A percentile compares a stretch with the other conserved stretches of the same genome.
Conservation (phyloP, 2,329 filamentous ascomycete species). For the Uncinocarpus reesii region DNA sequence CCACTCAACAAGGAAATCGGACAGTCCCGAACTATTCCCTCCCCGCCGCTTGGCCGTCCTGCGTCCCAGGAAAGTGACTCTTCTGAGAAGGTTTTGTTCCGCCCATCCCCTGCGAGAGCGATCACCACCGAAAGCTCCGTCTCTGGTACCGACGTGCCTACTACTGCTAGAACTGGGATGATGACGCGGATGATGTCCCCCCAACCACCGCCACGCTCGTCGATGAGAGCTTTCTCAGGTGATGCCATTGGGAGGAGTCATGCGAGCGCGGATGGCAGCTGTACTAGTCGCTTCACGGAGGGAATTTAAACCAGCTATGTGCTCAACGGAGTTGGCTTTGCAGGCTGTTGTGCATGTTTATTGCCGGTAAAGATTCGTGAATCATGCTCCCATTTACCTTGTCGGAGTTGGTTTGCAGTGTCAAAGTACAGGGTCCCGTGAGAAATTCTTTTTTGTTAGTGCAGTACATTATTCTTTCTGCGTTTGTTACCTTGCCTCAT, state of each 20-base stretch:
- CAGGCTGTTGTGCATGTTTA: neutral
- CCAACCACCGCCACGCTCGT: slow-evolving; percentile 22
- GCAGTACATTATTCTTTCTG: neutral
- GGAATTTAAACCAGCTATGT: slow-evolving; percentile 17
- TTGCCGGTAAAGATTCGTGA: neutral
- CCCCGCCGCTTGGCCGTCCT: slow-evolving; percentile 16
- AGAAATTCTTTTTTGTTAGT: neutral
- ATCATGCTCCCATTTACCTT: neutral
- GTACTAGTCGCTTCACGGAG: slow-evolving; percentile 37
- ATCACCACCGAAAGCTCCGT: slow-evolving; percentile 28
- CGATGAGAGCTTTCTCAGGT: slow-evolving; percentile 21
- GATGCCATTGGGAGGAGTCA: slow-evolving; percentile 37
- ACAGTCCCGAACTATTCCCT: slow-evolving; percentile 11
- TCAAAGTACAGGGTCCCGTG: neutral
- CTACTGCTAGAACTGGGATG: slow-evolving; percentile 10
- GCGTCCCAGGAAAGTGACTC: slow-evolving; percentile 18
- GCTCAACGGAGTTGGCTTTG: neutral
- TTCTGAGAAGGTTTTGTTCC: slow-evolving; percentile 28
- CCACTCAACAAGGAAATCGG: slow-evolving; percentile 14
- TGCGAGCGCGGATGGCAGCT: slow-evolving; percentile 36
- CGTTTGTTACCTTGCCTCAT: neutral
- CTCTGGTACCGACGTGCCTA: slow-evolving; percentile 19
- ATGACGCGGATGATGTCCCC: slow-evolving; percentile 21
- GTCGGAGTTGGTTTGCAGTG: neutral
- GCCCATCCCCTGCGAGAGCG: slow-evolving; percentile 36